These are phyloP conservation scores for Botrytis aclada DNA, from an alignment of 2,329 filamentous ascomycete genomes.

Conservation along the genomic window DNA sequence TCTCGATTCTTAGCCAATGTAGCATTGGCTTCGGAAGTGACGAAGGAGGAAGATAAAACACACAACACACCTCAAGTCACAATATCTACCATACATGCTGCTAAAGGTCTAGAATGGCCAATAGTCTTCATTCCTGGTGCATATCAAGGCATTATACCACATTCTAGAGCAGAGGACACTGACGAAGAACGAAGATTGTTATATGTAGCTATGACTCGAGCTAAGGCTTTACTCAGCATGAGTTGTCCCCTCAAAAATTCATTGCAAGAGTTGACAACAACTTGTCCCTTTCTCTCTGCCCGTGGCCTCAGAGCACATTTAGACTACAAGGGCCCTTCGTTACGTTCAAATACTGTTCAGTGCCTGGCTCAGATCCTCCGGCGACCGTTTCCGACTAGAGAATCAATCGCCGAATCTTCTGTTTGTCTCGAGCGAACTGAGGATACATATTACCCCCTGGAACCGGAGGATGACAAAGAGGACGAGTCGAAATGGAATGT, in stretches of 20 bases:
- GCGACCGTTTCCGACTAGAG: constrained; percentile 52
- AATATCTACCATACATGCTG: constrained; percentile 93
- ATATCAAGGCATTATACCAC: constrained; percentile 87
- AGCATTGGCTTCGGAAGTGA: constrained; percentile 75
- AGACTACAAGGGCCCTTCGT: constrained; percentile 64
- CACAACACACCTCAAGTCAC: constrained; percentile 67
- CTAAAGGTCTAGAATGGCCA: constrained; percentile 96
- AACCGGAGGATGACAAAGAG: constrained; percentile 50
- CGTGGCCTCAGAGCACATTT: constrained; percentile 51
- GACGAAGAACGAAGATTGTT: constrained; percentile 86
- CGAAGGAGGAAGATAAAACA: constrained; percentile 58
- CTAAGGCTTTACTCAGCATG: constrained; percentile 80
- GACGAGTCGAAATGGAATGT: constrained; percentile 40
- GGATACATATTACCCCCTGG: constrained; percentile 66
- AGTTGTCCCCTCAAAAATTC: constrained; percentile 73
- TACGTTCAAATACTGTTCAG: constrained; percentile 59
- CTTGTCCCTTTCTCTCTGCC: constrained; percentile 70
- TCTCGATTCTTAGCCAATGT: constrained; percentile 87
- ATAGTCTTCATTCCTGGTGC: constrained; percentile 89
- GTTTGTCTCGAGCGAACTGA: constrained; percentile 55
- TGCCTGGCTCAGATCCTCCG: constrained; percentile 73
- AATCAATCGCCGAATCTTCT: constrained; percentile 42
- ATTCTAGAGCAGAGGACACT: constrained; percentile 77
- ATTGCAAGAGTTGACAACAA: constrained; percentile 57
- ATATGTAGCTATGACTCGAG: constrained; percentile 96